Evolutionary conservation across 306 rosid genomes (phyloP).

Genomic region (Ormosia emarginata): DNA sequence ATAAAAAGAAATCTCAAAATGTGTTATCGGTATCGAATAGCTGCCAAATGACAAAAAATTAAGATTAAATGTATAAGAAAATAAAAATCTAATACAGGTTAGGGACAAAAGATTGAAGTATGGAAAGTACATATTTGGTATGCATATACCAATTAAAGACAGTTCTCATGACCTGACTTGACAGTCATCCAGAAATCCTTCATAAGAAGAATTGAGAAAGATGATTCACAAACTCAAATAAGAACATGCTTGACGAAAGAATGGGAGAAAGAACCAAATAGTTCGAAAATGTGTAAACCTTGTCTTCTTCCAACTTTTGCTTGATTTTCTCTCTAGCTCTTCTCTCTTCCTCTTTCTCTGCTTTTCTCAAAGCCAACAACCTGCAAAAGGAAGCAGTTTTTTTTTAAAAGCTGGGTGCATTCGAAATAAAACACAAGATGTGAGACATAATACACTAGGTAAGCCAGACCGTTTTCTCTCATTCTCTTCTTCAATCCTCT

Average conservation of each 20-base stretch:
- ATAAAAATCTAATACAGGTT: not conserved
- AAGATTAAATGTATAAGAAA: not conserved
- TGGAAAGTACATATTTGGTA: not conserved
- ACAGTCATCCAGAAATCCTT: not conserved
- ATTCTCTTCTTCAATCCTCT: conserved; percentile 89
- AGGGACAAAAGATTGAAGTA: not conserved
- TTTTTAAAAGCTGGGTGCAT: conserved; percentile 3
- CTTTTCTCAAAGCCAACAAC: conserved; percentile 84
- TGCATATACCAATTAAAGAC: not conserved
- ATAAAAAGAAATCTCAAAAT: not conserved
- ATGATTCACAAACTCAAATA: conserved; percentile 1
- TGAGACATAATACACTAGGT: conserved; percentile 14
- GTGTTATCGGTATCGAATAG: not conserved
- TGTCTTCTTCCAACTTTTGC: conserved; percentile 96
- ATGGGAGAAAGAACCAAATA: not conserved
- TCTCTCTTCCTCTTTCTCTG: conserved; percentile 96
- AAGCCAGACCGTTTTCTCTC: conserved; percentile 83
- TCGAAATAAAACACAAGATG: conserved; percentile 4
- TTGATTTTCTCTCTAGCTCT: conserved; percentile 91
- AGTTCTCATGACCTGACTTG: not conserved
- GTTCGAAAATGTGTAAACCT: conserved; percentile 44
- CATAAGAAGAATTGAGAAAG: not conserved
- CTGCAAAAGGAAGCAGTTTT: conserved; percentile 42
- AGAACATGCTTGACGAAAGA: not conserved
- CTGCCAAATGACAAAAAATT: not conserved